Conservation (phyloP, 306 rosid genomes). For the Prunus persica region Prunus_persica_NCBIv2 NC_034016.1:12073001-12073500, state of each 20-base stretch:
- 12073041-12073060: slow-evolving; percentile 35
- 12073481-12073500: slow-evolving; percentile 57
- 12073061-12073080: slow-evolving; percentile 28
- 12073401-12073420: slow-evolving; percentile 69
- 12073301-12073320: slow-evolving; percentile 81
- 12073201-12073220: slow-evolving; percentile 38
- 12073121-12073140: slow-evolving; percentile 38
- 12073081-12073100: slow-evolving; percentile 51
- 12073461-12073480: slow-evolving; percentile 70
- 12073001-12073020: slow-evolving; percentile 44
- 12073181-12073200: slow-evolving; percentile 46
- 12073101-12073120: slow-evolving; percentile 57
- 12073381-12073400: slow-evolving; percentile 60
- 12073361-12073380: slow-evolving; percentile 61
- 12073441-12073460: slow-evolving; percentile 46
- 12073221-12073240: slow-evolving; percentile 41
- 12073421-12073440: slow-evolving; percentile 51
- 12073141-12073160: slow-evolving; percentile 32
- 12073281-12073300: slow-evolving; percentile 61
- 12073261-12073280: slow-evolving; percentile 56
- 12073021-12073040: slow-evolving; percentile 30
- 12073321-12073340: slow-evolving; percentile 77
- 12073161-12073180: slow-evolving; percentile 47
- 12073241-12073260: slow-evolving; percentile 54
- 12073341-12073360: slow-evolving; percentile 67